Evolutionary conservation across 805 yeast genomes (phyloP).

Genomic region (Yamadazyma ubonensis): DNA sequence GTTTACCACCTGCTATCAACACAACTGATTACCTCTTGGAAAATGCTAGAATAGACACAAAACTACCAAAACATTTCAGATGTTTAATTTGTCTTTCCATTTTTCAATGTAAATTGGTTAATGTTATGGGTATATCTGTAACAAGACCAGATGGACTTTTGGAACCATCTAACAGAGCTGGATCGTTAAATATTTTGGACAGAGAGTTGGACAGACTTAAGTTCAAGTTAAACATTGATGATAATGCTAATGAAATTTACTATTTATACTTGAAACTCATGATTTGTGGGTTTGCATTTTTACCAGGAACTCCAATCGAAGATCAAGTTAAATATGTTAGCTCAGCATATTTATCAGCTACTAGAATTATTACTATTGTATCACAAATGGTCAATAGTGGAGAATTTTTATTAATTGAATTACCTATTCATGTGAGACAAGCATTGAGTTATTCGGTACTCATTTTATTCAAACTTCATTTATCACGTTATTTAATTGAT

Average conservation of each 20-base stretch:
- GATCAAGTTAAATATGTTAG: constrained; percentile 85
- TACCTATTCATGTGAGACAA: constrained; percentile 84
- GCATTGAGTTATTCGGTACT: constrained; percentile 81
- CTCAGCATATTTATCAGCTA: constrained; percentile 75
- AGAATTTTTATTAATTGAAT: constrained; percentile 68
- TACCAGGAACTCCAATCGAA: constrained; percentile 85
- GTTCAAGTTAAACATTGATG: constrained; percentile 63
- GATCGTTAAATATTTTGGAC: constrained; percentile 71
- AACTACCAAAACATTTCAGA: constrained; percentile 68
- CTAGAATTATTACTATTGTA: constrained; percentile 75
- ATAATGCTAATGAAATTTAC: constrained; percentile 69
- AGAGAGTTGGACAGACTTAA: constrained; percentile 73
- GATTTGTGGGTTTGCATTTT: constrained; percentile 84
- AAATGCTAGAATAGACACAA: constrained; percentile 64
- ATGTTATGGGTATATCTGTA: constrained; percentile 84
- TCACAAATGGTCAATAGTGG: constrained; percentile 61
- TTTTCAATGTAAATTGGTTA: constrained; percentile 80
- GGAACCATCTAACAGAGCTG: constrained; percentile 80
- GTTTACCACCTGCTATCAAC: constrained; percentile 82
- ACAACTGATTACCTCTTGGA: constrained; percentile 78
- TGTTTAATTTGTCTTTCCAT: constrained; percentile 71
- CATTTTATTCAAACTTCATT: constrained; percentile 74
- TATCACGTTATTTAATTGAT: constrained; percentile 70
- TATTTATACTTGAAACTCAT: constrained; percentile 74
- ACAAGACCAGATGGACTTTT: constrained; percentile 84